Evolutionary conservation across 2,329 filamentous ascomycete species (phyloP).

Genomic region (Aspergillus sp.): DNA sequence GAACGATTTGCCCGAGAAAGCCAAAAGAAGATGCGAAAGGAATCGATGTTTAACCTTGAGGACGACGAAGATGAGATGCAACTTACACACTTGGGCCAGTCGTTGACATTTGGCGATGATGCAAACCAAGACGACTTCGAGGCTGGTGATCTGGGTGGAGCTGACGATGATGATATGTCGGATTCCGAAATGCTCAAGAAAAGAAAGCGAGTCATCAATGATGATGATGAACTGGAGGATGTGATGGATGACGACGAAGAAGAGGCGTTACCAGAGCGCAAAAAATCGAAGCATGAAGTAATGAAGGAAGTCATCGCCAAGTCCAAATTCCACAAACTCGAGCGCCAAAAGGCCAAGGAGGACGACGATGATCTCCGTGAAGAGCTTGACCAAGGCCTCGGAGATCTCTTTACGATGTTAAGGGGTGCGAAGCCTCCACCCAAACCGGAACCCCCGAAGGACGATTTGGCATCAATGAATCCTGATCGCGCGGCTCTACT

Average conservation of each 20-base stretch:
- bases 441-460: conserved; percentile 44
- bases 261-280: conserved; percentile 66
- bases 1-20: conserved; percentile 89
- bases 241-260: conserved; percentile 42
- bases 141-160: conserved; percentile 63
- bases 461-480: conserved; percentile 51
- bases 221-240: conserved; percentile 40
- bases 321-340: conserved; percentile 91
- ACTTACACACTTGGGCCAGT: conserved; percentile 80
- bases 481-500: conserved; percentile 60
- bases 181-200: conserved; percentile 48
- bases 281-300: conserved; percentile 93
- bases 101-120: conserved; percentile 58
- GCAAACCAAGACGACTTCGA: conserved; percentile 68
- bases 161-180: conserved; percentile 58
- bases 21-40: conserved; percentile 70
- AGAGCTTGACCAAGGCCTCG: conserved; percentile 78
- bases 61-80: conserved; percentile 67
- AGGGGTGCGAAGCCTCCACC: conserved; percentile 51
- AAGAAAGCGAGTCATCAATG: conserved; percentile 45
- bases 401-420: conserved; percentile 69
- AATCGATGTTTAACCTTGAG: conserved; percentile 83
- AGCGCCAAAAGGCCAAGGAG: conserved; percentile 87
- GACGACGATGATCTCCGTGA: conserved; percentile 84
- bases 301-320: conserved; percentile 98